A percentile compares a stretch with the other conserved stretches of the same genome.
Conservation (phyloP, 78 protist genomes). For the Goniomonas avonlea region DNA sequence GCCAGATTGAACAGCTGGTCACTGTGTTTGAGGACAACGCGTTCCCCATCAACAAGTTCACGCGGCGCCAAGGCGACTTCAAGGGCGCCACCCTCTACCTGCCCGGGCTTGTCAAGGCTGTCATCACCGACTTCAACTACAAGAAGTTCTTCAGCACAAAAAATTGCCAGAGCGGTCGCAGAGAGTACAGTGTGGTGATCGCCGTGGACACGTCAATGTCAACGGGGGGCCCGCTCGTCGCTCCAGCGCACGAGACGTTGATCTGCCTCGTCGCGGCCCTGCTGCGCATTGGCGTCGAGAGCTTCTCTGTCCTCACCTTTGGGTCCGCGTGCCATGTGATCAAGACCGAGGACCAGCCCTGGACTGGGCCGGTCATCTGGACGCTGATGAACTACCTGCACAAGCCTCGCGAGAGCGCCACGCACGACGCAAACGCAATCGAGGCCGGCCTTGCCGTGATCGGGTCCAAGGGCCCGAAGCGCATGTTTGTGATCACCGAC, state of each 20-base stretch:
- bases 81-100: background rate
- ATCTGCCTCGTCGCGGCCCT: background rate
- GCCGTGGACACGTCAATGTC: background rate
- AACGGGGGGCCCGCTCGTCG: background rate
- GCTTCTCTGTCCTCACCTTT: background rate
- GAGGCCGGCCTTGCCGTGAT: too few species aligned
- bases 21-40: background rate
- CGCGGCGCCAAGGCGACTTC: background rate
- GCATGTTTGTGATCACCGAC: too few species aligned
- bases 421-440: too few species aligned
- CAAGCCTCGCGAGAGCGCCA: too few species aligned
- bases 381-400: background rate
- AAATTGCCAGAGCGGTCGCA: background rate
- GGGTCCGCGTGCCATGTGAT: background rate
- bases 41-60: conserved; percentile 7
- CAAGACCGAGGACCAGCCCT: background rate
- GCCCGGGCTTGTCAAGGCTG: conserved; percentile 28
- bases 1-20: background rate
- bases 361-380: background rate
- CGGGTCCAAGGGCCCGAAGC: too few species aligned
- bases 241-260: background rate
- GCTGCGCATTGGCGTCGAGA: background rate
- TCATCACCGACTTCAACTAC: conserved; percentile 23
- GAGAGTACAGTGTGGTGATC: background rate
- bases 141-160: conserved; percentile 8